Base-by-base conservation (phyloP, 2,329 filamentous ascomycete genomes). In the Dryadomyces sulphureus region DNA sequence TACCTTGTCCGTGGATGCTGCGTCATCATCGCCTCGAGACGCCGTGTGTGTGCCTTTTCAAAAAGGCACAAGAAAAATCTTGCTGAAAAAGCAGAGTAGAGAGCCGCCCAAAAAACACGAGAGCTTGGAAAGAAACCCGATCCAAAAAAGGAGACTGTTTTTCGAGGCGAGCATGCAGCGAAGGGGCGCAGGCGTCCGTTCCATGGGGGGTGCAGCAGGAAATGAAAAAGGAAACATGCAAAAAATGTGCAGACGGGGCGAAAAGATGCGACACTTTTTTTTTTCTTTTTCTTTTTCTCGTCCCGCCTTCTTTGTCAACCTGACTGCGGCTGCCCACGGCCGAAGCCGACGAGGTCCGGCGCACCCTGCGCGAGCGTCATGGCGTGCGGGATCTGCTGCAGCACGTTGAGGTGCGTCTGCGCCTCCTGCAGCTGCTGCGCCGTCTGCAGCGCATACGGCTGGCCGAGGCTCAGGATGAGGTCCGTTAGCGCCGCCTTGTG, bases 401-500 rank as follows among this genome's bases (percentile, higher is more conserved):
- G 74, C 54, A 67, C 64, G 45, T 60, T 56, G 38, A 78, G 61
- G 50, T 67, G 70, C 41, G 63, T 64, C 60, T 72, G 68, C 43
- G 73, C 67, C 48, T 68, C 65, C 49, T 59, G 61, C 54, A 81
- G 67, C 46, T 72, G 68, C 50, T 74, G 66, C 50, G 76, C 60
- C 51, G 71, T 73, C 50, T 73, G 66, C 45, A 66, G 60, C 50
- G 74, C 71, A 52, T 69, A 66, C 16, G 72, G 72, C 56, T 69
- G 66, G 53, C 55, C 59, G 49, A 73, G 66, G 41, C 61, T 63
- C 45, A 65, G 62, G 39, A 80, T 65, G 36, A 83, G 73, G 50
- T 68, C 68, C 54, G 81, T 72, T 43, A 86, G 70, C 34, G 70
- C 71, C 56, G 70, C 72, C 61, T 75, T 79, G 62, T 81, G 76